A percentile compares a stretch with the other conserved stretches of the same genome.
These are phyloP conservation scores for Ophiostoma quercus DNA, from an alignment of 2,329 filamentous ascomycete genomes.

Conservation along the genomic window DNA sequence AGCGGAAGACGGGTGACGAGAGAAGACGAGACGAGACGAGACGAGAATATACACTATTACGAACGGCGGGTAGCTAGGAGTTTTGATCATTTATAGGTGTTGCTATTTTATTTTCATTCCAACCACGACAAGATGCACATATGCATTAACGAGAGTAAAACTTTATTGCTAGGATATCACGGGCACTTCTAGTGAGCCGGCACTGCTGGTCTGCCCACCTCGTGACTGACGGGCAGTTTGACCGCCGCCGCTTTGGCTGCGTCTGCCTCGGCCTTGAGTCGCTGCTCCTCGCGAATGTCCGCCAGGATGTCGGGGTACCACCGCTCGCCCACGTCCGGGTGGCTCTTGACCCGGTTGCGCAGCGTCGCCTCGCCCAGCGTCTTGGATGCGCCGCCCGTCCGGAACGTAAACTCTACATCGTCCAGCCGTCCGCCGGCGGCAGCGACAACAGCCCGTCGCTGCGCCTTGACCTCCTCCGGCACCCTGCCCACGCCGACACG, in stretches of 20 bases:
- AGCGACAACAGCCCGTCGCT: constrained; percentile 53
- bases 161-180: neutral
- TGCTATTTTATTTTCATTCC: constrained; percentile 4
- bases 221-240: constrained; percentile 25
- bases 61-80: constrained; percentile 19
- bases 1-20: neutral
- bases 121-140: neutral
- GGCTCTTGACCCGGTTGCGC: constrained; percentile 78
- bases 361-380: constrained; percentile 77
- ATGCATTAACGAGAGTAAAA: neutral
- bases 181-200: constrained; percentile 36
- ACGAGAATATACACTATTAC: constrained; percentile 10
- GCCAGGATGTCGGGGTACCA: constrained; percentile 66
- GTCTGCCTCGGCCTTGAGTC: constrained; percentile 25
- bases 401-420: constrained; percentile 84
- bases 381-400: constrained; percentile 59
- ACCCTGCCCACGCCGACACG: constrained; percentile 50
- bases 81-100: constrained; percentile 10
- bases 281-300: constrained; percentile 55
- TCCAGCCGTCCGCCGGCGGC: constrained; percentile 54
- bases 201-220: constrained; percentile 31
- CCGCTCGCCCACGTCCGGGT: constrained; percentile 77
- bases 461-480: constrained; percentile 57
- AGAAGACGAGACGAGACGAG: neutral
- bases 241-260: constrained; percentile 11